These are phyloP conservation scores for Monosporascus sp. DNA, from an alignment of 2,329 filamentous ascomycete species.

Conservation along the genomic window DNA sequence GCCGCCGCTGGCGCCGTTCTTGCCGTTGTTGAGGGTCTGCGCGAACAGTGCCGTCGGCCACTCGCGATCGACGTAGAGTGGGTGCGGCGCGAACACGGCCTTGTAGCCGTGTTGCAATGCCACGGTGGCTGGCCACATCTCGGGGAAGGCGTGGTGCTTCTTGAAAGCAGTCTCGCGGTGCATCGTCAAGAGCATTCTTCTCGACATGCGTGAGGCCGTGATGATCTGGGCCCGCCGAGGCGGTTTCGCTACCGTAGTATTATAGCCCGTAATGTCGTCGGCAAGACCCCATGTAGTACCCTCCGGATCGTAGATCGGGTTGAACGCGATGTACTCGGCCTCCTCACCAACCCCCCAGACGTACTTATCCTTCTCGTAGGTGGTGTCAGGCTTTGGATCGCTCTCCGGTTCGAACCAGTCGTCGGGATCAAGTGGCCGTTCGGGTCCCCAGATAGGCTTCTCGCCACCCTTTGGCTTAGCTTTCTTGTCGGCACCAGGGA, in stretches of 20 bases:
- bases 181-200: constrained; percentile 76
- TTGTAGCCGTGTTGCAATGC: constrained; percentile 57
- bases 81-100: constrained; percentile 59
- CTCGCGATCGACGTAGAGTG: constrained; percentile 75
- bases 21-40: constrained; percentile 72
- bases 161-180: constrained; percentile 81
- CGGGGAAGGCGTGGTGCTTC: constrained; percentile 87
- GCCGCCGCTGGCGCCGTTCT: constrained; percentile 70
- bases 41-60: constrained; percentile 81
- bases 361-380: constrained; percentile 74
- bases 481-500: constrained; percentile 38
- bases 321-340: constrained; percentile 86
- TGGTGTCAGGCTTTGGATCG: constrained; percentile 67
- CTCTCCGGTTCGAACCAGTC: constrained; percentile 70
- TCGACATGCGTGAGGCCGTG: constrained; percentile 78
- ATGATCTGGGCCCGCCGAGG: constrained; percentile 83
- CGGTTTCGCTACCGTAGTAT: constrained; percentile 57
- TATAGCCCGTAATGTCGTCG: constrained; percentile 82
- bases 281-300: constrained; percentile 78
- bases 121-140: constrained; percentile 68
- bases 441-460: constrained; percentile 77
- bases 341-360: constrained; percentile 86
- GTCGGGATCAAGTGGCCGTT: constrained; percentile 59
- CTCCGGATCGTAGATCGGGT: constrained; percentile 86
- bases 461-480: constrained; percentile 38